phyloP scores from a whole-genome alignment of 2,329 filamentous ascomycete species.

The Diaporthe vexans region DNA sequence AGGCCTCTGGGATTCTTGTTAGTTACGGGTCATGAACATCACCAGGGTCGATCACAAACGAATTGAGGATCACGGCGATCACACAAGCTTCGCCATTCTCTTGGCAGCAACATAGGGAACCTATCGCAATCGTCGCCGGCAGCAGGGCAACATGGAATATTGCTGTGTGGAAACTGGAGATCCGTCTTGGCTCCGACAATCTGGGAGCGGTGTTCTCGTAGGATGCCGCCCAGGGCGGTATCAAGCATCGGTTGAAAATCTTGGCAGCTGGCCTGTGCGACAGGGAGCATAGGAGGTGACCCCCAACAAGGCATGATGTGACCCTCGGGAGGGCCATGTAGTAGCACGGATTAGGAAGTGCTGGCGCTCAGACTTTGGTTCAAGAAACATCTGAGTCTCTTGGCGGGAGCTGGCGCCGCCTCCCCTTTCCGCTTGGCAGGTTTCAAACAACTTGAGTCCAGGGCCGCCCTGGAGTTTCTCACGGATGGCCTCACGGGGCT shows the following conservation, averaged over 20 bases:
- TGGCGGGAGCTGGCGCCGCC: conserved; percentile 26
- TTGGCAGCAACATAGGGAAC: conserved; percentile 30
- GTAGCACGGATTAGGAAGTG: conserved; percentile 10
- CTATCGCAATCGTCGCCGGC: conserved; percentile 31
- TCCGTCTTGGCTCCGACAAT: conserved; percentile 39
- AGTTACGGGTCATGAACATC: conserved; percentile 30
- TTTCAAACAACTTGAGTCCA: conserved; percentile 22
- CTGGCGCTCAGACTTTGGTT: conserved; percentile 16
- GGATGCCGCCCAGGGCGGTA: neutral
- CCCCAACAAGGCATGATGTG: neutral
- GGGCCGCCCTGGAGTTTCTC: neutral
- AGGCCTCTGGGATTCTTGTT: conserved; percentile 7
- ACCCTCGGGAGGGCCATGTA: neutral
- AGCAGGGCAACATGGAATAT: neutral
- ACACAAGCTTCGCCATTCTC: conserved; percentile 26
- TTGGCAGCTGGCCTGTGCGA: conserved; percentile 30
- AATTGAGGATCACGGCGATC: conserved; percentile 20
- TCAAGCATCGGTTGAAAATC: conserved; percentile 32
- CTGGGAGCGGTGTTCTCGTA: conserved; percentile 11
- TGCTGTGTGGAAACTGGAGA: conserved; percentile 12
- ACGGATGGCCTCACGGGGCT: conserved; percentile 20
- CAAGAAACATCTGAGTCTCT: conserved; percentile 26
- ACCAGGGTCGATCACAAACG: conserved; percentile 37
- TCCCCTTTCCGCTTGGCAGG: conserved; percentile 26
- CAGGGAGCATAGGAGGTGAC: neutral